Base-by-base conservation (phyloP, 768 basidiomycete genomes). In the Terana coerulea region DNA sequence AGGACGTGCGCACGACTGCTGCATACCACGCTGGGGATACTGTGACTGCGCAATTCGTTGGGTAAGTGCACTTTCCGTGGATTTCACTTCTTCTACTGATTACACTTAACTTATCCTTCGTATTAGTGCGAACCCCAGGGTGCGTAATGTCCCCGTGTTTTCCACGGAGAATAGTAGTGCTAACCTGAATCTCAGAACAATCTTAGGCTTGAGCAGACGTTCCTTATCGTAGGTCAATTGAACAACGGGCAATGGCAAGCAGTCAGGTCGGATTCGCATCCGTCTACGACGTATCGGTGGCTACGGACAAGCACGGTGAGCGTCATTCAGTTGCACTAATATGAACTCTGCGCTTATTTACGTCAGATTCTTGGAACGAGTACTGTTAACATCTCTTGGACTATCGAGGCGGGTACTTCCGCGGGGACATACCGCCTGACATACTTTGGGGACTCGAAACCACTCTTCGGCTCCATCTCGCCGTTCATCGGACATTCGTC, bases 391-490 rank as follows among this genome's bases (percentile, higher is more conserved):
- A 72, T 88, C 51, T 76, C 80, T 37, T 88, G 86, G 86, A 80
- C 75, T 24, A 82, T 88, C 52, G 85, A 88, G 63, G 64, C 66
- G 21, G 76, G 73, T 36, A 84, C 82, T 3, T 76, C 60, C 83
- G 86, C 78, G 25, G 88, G 88, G 26, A 81, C 76, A 4, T 91
- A 90, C 67, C 84, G 84, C 24, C 66, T 91, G 25, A 68, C 64
- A 43, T 91, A 91, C 65, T 82, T 79, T 54, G 89, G 88, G 8
- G 87, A 91, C 64, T 79, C 80, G n/a, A 91, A 90, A 69, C 73
- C 81, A 1, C 64, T 85, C 39, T 69, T 81, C 43, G 86, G 88
- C 6, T 67, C 73, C 25, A 83, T 89, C 52, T 73, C 72, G 11
- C 60, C 84, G 1, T 90, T 91, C 67, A 75, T 74, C 22, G 83